Evolutionary conservation across 257 asterid species (phyloP), one percentile per base, ranked within the genome.

Genomic region (Solanum ossicruentum): DNA sequence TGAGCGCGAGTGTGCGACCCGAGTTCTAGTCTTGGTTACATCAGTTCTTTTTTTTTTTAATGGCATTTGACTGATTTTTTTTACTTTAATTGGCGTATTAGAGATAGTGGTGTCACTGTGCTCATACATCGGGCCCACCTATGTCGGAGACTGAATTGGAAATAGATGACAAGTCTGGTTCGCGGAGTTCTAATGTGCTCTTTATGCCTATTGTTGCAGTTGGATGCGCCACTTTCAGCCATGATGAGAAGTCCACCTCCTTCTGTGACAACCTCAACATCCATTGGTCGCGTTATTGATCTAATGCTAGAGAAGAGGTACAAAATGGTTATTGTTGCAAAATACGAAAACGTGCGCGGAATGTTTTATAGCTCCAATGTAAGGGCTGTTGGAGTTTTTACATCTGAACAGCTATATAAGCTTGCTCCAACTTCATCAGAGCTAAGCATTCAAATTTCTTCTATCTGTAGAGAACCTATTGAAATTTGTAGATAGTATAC

Each of bases 351-450:
- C 21, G 85, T 69, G 56, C 81, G 51, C 17, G 79, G 79, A 26
- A 51, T 72, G 80, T 84, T 89, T 85, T 87, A 91, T 84, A 55
- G 88, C 87, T 85, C 92, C 41, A 92, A 88, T 89, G 72, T 86
- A 82, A 91, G 89, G 81, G 93, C 93, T 82, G 89, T 91, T 67
- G 95, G 97, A 79, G 91, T 93, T 87, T 88, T 93, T 88, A 87
- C 91, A 1, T 85, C 83, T 83, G 91, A 88, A 85, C 85, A 88
- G 83, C 81, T 92, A n/a, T 87, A 86, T 89, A 88, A 87, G 86
- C 91, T 88, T 32, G 80, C 91, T 83, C 71, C 84, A 52, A 84
- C 84, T 84, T 86, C 91, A 77, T 86, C 86, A 49, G 82, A 87
- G 47, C 63, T 67, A 72, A 9, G 82, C 11, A 73, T 86, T 83